Base-by-base conservation (phyloP, 2,329 filamentous ascomycete species). In the Phialophora verrucosa region DNA sequence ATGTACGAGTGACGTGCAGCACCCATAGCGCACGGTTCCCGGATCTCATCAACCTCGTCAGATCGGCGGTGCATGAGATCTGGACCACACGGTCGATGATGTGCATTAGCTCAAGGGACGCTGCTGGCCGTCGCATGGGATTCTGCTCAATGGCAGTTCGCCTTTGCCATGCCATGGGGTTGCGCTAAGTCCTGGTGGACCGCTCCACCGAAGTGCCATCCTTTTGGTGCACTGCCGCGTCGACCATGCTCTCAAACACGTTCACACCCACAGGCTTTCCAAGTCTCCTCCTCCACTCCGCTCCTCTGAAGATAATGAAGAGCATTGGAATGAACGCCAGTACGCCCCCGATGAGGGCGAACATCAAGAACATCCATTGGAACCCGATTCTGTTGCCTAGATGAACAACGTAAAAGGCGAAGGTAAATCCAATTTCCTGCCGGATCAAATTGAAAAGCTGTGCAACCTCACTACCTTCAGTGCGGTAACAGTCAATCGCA, bases 401-500 rank as follows among this genome's bases (percentile, higher is more conserved):
- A 4, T 59, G 42, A 31, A 74, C 69, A 44, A 69, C 67, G 58
- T 74, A 74, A 56, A 74, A 75, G 2, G 66, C 73, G 64, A 73
- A 72, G 3, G 73, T 74, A 47, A 74, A 66, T 1, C 66, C 69
- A 49, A 74, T 71, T n/a, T 63, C 65, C 65, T 74, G 74, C 20
- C 73, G 64, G 14, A 68, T 65, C 20, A 74, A 73, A 53, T 74
- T 75, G 64, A 72, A 71, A 8, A 75, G 58, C 25, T 70, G 66
- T 10, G 68, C 64, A 8, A 72, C 71, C 58, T 75, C 73, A 31
- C 62, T 65, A 38, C 68, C 66, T 53, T 71, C 59, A 7, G 66
- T 56, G 17, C 66, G 66, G 62, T 75, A 73, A 32, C 67, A 74
- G 49, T 74, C 73, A n/a, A 70, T 72, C 20, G 64, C 44, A 47